Evolutionary conservation across 2,329 filamentous ascomycete genomes (phyloP).

Genomic region (Alternaria sp.): DNA sequence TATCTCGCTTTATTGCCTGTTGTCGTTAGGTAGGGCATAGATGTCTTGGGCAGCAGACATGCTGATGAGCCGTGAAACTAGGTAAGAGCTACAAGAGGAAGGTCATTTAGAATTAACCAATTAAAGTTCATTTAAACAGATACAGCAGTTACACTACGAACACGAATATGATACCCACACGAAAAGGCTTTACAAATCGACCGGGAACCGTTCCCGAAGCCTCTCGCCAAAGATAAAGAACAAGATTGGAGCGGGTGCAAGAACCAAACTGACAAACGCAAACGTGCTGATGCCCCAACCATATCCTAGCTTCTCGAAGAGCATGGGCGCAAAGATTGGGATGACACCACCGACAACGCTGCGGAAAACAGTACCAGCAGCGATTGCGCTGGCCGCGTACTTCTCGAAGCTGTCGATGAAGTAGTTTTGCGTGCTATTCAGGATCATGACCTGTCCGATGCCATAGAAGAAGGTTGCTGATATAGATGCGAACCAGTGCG

Average conservation of each 20-base stretch:
- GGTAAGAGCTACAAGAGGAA: background rate
- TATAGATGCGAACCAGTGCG: constrained; percentile 54
- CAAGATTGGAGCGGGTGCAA: constrained; percentile 59
- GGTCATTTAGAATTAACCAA: background rate
- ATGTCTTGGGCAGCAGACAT: background rate
- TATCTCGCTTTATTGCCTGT: background rate
- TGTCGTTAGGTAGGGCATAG: background rate
- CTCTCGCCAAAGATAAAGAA: constrained; percentile 59
- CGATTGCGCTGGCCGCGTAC: constrained; percentile 61
- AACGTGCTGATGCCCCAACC: constrained; percentile 62
- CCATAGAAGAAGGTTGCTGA: constrained; percentile 59
- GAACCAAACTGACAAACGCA: constrained; percentile 54
- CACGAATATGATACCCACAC: background rate
- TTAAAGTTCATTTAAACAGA: background rate
- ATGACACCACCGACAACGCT: constrained; percentile 58
- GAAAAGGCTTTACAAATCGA: constrained; percentile 24
- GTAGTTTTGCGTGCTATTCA: constrained; percentile 64
- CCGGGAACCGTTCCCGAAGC: constrained; percentile 55
- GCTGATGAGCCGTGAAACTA: background rate
- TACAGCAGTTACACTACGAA: background rate
- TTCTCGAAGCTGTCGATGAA: constrained; percentile 63
- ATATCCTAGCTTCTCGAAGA: constrained; percentile 57
- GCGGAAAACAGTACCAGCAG: constrained; percentile 59
- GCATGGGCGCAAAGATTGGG: constrained; percentile 54
- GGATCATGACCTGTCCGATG: constrained; percentile 61